A percentile compares a stretch with the other conserved stretches of the same genome.
phyloP scores from a whole-genome alignment of 2,329 filamentous ascomycete species.

The Nigrospora oryzae region DNA sequence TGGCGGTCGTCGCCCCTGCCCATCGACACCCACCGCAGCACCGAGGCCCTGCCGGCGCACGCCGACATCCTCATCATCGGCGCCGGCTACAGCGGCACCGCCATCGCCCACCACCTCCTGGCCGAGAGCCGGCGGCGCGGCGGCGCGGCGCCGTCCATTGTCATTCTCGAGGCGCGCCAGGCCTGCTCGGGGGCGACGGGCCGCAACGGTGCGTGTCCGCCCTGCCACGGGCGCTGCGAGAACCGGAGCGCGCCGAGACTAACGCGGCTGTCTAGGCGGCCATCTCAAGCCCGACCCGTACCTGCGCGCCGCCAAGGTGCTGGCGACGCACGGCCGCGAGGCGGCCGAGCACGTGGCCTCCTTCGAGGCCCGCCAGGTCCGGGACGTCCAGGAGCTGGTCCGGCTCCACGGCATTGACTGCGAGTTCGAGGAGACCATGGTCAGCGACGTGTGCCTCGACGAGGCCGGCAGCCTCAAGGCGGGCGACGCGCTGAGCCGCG shows the following conservation, averaged over 20 bases:
- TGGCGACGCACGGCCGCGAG: neutral
- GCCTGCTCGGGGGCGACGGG: constrained; percentile 4
- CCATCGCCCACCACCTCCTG: constrained; percentile 2
- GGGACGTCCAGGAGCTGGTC: neutral
- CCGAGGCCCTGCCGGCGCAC: constrained; percentile 1
- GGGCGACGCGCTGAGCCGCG: neutral
- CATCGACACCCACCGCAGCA: constrained; percentile 4
- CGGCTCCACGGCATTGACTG: constrained; percentile 1
- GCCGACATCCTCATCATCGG: constrained; percentile 4
- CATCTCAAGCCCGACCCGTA: constrained; percentile 4
- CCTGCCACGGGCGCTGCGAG: no score
- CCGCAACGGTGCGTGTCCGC: constrained; percentile 1
- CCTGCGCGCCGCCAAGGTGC: neutral
- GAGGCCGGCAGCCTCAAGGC: neutral
- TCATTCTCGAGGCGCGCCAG: constrained; percentile 4
- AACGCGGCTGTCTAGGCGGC: neutral
- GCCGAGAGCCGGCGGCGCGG: neutral
- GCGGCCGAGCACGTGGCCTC: constrained; percentile 2
- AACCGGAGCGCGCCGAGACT: neutral
- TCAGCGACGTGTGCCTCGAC: constrained; percentile 3
- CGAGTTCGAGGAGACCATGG: constrained; percentile 4
- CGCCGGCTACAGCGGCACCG: constrained; percentile 2
- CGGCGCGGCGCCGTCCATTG: neutral
- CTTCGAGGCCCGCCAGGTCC: constrained; percentile 2
- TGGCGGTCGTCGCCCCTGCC: constrained; percentile 1